phyloP scores from a whole-genome alignment of 75 land plant genomes.

The Adiantum capillusveneris region DNA sequence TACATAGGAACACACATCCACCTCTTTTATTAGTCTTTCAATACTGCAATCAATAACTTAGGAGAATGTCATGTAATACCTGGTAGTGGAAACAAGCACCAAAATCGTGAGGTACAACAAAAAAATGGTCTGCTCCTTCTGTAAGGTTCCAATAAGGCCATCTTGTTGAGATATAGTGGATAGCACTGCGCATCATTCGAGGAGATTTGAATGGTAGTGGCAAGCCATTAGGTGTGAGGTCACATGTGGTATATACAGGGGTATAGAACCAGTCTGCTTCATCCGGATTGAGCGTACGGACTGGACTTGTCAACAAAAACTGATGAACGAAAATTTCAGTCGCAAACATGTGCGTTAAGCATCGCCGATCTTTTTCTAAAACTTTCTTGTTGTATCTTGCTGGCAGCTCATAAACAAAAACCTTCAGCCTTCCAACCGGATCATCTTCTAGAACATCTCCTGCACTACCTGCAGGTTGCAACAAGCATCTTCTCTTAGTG shows the following conservation, averaged over 20 bases:
- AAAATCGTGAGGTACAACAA: conserved; percentile 25
- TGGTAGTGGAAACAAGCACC: conserved; percentile 15
- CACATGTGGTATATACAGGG: conserved; percentile 21
- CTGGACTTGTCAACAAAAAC: conserved; percentile 12
- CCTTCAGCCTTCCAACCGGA: conserved; percentile 39
- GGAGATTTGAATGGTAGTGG: conserved; percentile 27
- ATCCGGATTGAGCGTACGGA: conserved; percentile 18
- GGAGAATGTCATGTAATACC: not conserved
- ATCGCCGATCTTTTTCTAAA: conserved; percentile 7
- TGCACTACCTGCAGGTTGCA: conserved; percentile 37
- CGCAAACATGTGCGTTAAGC: conserved; percentile 26
- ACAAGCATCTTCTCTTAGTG: too few relatives aligned
- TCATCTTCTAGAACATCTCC: conserved; percentile 43
- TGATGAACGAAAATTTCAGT: conserved; percentile 15
- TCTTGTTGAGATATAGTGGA: conserved; percentile 18
- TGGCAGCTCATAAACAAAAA: conserved; percentile 35
- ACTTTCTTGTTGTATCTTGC: conserved; percentile 15
- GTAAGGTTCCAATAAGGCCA: conserved; percentile 26
- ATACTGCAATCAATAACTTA: too few relatives aligned
- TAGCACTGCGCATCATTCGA: conserved; percentile 22
- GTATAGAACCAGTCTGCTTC: conserved; percentile 27
- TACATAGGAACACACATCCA: too few relatives aligned
- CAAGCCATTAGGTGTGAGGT: conserved; percentile 25
- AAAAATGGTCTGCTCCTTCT: conserved; percentile 23
- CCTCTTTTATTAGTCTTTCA: not conserved